Evolutionary conservation across 2,329 filamentous ascomycete genomes (phyloP).

Genomic region (Aspergillus candidus): DNA sequence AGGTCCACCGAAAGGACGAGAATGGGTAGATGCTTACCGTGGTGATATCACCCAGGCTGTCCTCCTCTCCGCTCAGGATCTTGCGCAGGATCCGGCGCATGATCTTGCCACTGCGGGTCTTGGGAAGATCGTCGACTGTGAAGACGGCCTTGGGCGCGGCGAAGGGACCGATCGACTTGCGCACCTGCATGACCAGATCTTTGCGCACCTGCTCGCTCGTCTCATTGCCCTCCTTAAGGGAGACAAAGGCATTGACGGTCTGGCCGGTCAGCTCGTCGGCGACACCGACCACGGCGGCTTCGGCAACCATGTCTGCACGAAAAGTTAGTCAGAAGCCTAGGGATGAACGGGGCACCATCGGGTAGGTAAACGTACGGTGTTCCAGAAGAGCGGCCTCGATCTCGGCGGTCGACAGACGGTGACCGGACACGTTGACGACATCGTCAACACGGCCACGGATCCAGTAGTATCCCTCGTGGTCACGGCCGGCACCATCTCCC

Average conservation of each 20-base stretch:
- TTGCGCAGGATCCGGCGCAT: slow-evolving; percentile 96
- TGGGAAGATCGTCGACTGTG: slow-evolving; percentile 87
- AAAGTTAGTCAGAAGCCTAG: slow-evolving; percentile 15
- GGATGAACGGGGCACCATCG: no score
- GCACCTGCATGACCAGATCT: slow-evolving; percentile 88
- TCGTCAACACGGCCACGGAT: slow-evolving; percentile 97
- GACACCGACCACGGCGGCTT: slow-evolving; percentile 92
- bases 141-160: slow-evolving; percentile 91
- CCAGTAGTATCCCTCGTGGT: slow-evolving; percentile 99
- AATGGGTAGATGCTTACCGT: slow-evolving; percentile 58
- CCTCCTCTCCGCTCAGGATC: slow-evolving; percentile 94
- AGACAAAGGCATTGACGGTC: slow-evolving; percentile 93
- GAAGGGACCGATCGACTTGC: slow-evolving; percentile 96
- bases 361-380: slow-evolving; percentile 53
- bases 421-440: slow-evolving; percentile 95
- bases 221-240: slow-evolving; percentile 80
- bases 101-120: slow-evolving; percentile 97
- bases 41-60: slow-evolving; percentile 87
- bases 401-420: slow-evolving; percentile 92
- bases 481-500: slow-evolving; percentile 82
- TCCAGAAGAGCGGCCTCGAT: slow-evolving; percentile 96
- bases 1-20: not conserved
- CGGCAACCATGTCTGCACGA: slow-evolving; percentile 59
- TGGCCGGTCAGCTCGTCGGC: slow-evolving; percentile 91
- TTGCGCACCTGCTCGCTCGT: slow-evolving; percentile 76